phyloP scores from a whole-genome alignment of 805 yeast genomes.

The Kodamaea nitidulidarum region DNA sequence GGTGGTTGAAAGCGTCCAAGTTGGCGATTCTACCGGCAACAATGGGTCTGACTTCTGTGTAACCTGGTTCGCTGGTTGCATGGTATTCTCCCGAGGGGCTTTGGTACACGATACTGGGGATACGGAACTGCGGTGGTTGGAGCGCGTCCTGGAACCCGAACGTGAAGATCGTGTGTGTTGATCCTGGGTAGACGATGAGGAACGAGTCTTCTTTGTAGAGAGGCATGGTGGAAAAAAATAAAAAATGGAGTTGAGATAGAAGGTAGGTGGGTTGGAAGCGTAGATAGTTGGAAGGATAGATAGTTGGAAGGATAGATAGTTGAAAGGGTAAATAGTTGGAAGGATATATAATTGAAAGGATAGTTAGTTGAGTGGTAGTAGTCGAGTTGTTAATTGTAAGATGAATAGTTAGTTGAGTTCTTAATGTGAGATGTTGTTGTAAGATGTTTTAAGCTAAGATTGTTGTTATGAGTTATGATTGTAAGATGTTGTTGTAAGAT shows the following conservation, averaged over 20 bases:
- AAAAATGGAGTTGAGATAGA: neutral
- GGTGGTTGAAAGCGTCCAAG: slow-evolving; percentile 64
- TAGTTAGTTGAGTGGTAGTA: no score
- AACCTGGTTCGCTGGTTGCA: slow-evolving; percentile 30
- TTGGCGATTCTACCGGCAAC: slow-evolving; percentile 60
- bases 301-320: no score
- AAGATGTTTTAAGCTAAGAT: no score
- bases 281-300: no score
- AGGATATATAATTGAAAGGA: no score
- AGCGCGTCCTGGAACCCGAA: slow-evolving; percentile 76
- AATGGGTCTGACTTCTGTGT: slow-evolving; percentile 56
- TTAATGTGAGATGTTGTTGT: no score
- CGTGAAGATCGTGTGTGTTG: slow-evolving; percentile 66
- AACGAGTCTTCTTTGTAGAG: slow-evolving; percentile 43
- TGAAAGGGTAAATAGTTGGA: no score
- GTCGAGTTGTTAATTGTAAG: no score
- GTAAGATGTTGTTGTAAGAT: no score
- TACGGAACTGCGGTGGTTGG: slow-evolving; percentile 66
- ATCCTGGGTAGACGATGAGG: slow-evolving; percentile 73
- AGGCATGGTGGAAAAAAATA: slow-evolving; percentile 27
- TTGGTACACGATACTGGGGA: slow-evolving; percentile 74
- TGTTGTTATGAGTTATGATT: no score
- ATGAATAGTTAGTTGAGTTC: no score
- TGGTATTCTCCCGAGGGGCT: slow-evolving; percentile 37
- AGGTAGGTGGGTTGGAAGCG: no score